Percentiles rank a stretch among this genome's conserved stretches.
These are phyloP conservation scores for Fomitiporia mediterranea DNA, from an alignment of 1,284 basidiomycete species.

Conservation along the genomic window DNA sequence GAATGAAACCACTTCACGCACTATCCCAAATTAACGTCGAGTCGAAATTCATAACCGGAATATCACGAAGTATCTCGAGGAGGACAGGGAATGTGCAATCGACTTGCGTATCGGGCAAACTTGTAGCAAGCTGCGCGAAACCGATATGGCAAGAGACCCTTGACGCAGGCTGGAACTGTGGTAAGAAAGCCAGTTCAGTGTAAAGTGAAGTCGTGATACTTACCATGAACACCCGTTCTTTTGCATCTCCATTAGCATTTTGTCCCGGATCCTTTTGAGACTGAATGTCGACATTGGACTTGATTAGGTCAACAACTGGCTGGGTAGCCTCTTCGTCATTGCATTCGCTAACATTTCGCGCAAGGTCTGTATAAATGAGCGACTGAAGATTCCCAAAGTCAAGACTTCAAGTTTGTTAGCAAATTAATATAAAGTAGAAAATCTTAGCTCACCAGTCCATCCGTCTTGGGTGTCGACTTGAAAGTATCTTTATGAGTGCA, in stretches of 20 bases:
- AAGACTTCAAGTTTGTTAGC: conserved; percentile 27
- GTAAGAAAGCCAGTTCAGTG: not conserved
- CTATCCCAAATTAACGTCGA: conserved; percentile 73
- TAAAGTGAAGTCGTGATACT: conserved; percentile 24
- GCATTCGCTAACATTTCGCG: conserved; percentile 52
- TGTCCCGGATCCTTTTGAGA: conserved; percentile 2
- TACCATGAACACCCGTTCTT: conserved; percentile 55
- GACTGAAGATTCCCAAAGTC: conserved; percentile 66
- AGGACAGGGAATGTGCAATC: conserved; percentile 49
- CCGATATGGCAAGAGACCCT: conserved; percentile 72
- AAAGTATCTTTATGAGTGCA: no score
- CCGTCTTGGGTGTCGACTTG: not conserved
- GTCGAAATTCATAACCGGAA: conserved; percentile 74
- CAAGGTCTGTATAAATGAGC: conserved; percentile 77
- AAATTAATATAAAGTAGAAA: not conserved
- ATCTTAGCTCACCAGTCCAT: conserved; percentile 17
- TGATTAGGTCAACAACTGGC: conserved; percentile 52
- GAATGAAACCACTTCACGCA: conserved; percentile 27
- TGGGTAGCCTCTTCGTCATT: conserved; percentile 38
- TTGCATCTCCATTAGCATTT: conserved; percentile 25
- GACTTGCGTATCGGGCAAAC: conserved; percentile 53
- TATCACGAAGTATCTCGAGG: conserved; percentile 60
- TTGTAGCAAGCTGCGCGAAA: conserved; percentile 67
- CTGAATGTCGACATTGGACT: conserved; percentile 50
- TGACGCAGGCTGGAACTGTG: conserved; percentile 45